These are phyloP conservation scores for Raphanus sativus DNA, from an alignment of 345 rosid species.

Conservation along the genomic window DNA sequence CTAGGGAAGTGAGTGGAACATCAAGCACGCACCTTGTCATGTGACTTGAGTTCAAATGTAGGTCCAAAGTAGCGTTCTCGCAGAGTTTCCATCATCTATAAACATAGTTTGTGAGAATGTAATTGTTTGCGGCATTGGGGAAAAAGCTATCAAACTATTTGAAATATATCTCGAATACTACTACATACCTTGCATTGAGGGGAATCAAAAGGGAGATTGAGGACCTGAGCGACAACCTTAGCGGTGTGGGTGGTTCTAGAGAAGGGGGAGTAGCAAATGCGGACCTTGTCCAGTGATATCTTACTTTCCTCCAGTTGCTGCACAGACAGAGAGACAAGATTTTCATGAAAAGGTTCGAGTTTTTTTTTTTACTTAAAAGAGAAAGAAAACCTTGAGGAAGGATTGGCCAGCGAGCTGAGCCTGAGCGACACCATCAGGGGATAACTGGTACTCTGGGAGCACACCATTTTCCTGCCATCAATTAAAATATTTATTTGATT, in stretches of 20 bases:
- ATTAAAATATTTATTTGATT: background rate
- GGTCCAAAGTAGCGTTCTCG: conserved; percentile 95
- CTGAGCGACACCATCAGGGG: conserved; percentile 70
- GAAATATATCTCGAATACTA: background rate
- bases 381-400: conserved; percentile 56
- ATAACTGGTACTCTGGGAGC: conserved; percentile 61
- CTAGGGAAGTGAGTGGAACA: too few relatives aligned
- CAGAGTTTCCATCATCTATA: conserved; percentile 72
- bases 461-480: conserved; percentile 68
- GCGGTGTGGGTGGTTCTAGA: conserved; percentile 89
- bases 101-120: background rate
- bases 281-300: conserved; percentile 56
- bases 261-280: conserved; percentile 90
- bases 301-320: conserved; percentile 71
- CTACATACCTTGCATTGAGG: conserved; percentile 66
- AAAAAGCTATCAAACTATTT: background rate
- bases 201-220: conserved; percentile 66
- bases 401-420: conserved; percentile 71
- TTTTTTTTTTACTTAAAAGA: background rate
- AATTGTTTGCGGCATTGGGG: background rate
- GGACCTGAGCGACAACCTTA: conserved; percentile 58
- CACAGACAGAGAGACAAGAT: background rate
- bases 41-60: conserved; percentile 70
- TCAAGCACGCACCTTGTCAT: conserved; percentile 69
- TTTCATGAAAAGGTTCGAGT: background rate